Evolutionary conservation across 495 filamentous ascomycete genomes (phyloP).

Genomic region (Penicillium longicatenatum): DNA sequence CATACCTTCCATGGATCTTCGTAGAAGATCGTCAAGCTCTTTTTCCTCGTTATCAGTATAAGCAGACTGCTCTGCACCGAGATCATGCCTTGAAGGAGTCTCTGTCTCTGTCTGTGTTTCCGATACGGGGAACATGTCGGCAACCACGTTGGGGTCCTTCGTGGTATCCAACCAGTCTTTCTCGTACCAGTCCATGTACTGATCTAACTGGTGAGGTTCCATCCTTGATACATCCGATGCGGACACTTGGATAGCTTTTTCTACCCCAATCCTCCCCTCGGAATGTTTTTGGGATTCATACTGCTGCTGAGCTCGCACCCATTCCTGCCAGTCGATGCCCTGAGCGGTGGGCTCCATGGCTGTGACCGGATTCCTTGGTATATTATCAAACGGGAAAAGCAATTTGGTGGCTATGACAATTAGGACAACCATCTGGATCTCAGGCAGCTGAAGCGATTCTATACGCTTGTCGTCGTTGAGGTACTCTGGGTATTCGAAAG

Average conservation of each 20-base stretch:
- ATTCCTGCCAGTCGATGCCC: constrained; percentile 70
- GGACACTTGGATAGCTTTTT: constrained; percentile 52
- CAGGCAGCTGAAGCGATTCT: constrained; percentile 58
- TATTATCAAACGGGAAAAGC: constrained; percentile 70
- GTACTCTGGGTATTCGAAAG: constrained; percentile 56
- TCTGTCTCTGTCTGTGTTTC: constrained; percentile 21
- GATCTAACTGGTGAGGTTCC: constrained; percentile 67
- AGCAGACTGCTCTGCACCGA: not conserved
- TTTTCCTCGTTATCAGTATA: constrained; percentile 19
- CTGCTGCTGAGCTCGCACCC: constrained; percentile 58
- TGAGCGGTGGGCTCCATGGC: constrained; percentile 61
- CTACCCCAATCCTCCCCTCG: constrained; percentile 34
- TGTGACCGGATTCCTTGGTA: constrained; percentile 56
- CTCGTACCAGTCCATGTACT: constrained; percentile 90
- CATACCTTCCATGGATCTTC: constrained; percentile 39
- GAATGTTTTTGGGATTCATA: constrained; percentile 33
- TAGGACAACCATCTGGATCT: constrained; percentile 68
- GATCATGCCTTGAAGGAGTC: constrained; percentile 4
- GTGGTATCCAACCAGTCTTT: constrained; percentile 61
- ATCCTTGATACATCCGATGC: constrained; percentile 71
- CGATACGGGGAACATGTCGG: constrained; percentile 53
- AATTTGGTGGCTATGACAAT: constrained; percentile 81
- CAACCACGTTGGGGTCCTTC: constrained; percentile 39
- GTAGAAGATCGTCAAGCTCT: constrained; percentile 37
- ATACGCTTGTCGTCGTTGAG: constrained; percentile 23